Conservation (phyloP, 495 filamentous ascomycete genomes). For the Aspergillus baeticus region DNA sequence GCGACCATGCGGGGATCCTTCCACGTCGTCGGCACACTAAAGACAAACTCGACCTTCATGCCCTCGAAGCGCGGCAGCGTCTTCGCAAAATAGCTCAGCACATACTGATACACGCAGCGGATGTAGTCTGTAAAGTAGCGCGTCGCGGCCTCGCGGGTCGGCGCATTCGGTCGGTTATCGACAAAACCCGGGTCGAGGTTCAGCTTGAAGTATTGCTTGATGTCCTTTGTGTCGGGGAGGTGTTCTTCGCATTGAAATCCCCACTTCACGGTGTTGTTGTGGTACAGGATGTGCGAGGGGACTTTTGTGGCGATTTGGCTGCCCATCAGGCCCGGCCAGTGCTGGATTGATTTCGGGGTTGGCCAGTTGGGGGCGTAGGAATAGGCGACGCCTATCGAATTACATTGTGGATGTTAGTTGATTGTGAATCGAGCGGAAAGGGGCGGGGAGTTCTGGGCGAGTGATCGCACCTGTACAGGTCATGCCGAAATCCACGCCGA, state of each 20-base stretch:
- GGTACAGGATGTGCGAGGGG: slow-evolving; percentile 35
- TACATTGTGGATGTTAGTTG: not conserved
- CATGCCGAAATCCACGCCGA: slow-evolving; percentile 62
- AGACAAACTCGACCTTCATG: slow-evolving; percentile 59
- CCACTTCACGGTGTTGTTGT: slow-evolving; percentile 41
- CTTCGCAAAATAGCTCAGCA: slow-evolving; percentile 45
- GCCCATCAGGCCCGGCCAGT: slow-evolving; percentile 56
- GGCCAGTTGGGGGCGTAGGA: slow-evolving; percentile 41
- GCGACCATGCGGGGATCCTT: slow-evolving; percentile 55
- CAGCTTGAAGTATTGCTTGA: slow-evolving; percentile 61
- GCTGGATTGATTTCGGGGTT: slow-evolving; percentile 53
- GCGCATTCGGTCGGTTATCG: slow-evolving; percentile 22
- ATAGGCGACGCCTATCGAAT: slow-evolving; percentile 50
- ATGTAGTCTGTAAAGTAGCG: slow-evolving; percentile 55
- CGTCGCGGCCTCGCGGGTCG: slow-evolving; percentile 47
- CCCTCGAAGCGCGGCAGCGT: slow-evolving; percentile 30
- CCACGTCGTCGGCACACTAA: slow-evolving; percentile 69
- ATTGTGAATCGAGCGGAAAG: not conserved
- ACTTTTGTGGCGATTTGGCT: slow-evolving; percentile 59
- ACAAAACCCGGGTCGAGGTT: slow-evolving; percentile 51
- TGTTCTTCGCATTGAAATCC: slow-evolving; percentile 56
- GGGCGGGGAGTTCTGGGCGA: not conserved
- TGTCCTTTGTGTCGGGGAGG: slow-evolving; percentile 25
- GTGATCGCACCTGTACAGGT: slow-evolving; percentile 53
- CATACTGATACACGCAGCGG: slow-evolving; percentile 52